Base-by-base conservation (phyloP, 192 early-diverging fungal genomes). In the Coemansia reversa region DNA sequence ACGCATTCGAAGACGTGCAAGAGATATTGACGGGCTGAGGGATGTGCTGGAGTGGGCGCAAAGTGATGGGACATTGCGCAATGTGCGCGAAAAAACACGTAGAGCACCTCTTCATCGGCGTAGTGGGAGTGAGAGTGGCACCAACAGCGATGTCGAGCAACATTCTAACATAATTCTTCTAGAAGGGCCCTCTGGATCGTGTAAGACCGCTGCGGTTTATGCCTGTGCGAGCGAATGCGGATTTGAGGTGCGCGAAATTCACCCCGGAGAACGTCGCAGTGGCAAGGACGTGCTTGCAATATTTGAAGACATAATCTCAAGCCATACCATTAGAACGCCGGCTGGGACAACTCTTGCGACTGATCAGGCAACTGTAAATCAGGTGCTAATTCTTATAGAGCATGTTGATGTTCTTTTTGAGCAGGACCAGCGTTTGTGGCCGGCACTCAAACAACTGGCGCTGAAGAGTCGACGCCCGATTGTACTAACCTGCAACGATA, bases 321-420 rank as follows among this genome's bases (percentile, higher is more conserved):
- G 85, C 50, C 93, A 95, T 55, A 84, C 81, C n/a, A 88, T 94
- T 50, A n/a, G 60, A 1, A 48, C 52, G 7, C 50, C 73, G 4
- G 32, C 69, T 3, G 55, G 60, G 2, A 52, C 51, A 29, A 18
- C 55, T 16, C 24, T 35, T 19, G n/a, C 23, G 14, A 39, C 57
- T 1, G 62, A 54, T 20, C 60, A 23, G 18, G 32, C 55, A 1
- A 16, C 60, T 7, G 60, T 73, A 48, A 81, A 63, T 60, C 87
- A 91, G 55, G 82, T 87, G 58, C 69, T 95, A 32, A 84, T 95
- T 22, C 70, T 95, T n/a, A 76, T 95, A 24, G 93, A 95, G 65
- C 89, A 95, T 30, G 88, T 88, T 1, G 93, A 95, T 65, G 74
- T 93, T 12, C 63, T 93, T 6, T 92, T 87, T 83, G 89, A 93